These are phyloP conservation scores for Populus pruinosa DNA, from an alignment of 345 rosid species.

Conservation along the genomic window DNA sequence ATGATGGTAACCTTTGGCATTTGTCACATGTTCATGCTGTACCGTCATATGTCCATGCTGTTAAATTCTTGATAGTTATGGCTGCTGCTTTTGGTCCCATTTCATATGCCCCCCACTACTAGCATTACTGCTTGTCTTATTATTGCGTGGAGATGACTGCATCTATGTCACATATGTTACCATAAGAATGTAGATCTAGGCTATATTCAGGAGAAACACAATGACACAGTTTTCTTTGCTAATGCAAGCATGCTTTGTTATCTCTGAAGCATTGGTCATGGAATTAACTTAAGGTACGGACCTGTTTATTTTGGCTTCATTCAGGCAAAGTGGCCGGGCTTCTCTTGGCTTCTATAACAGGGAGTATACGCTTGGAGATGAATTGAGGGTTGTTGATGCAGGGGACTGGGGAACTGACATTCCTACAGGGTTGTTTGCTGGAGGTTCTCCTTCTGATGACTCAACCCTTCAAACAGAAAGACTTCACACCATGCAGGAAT, in stretches of 20 bases:
- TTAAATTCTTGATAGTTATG: background rate
- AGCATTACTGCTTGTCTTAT: background rate
- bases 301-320: slow-evolving; percentile 14
- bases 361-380: slow-evolving; percentile 32
- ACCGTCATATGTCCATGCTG: background rate
- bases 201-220: background rate
- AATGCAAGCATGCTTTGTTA: background rate
- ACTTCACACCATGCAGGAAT: slow-evolving; percentile 22
- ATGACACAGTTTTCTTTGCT: background rate
- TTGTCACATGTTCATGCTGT: background rate
- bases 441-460: slow-evolving; percentile 20
- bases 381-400: slow-evolving; percentile 41
- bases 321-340: slow-evolving; percentile 40
- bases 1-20: background rate
- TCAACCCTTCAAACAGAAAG: slow-evolving; percentile 33
- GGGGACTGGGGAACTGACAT: slow-evolving; percentile 41
- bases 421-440: slow-evolving; percentile 18
- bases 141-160: background rate
- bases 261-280: background rate
- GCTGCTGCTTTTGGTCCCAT: background rate
- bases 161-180: background rate
- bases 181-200: background rate
- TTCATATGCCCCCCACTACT: background rate
- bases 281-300: slow-evolving; percentile 6
- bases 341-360: slow-evolving; percentile 14